These are phyloP conservation scores for Mycosphaerella sp. DNA, from an alignment of 2,329 filamentous ascomycete species.

Conservation along the genomic window DNA sequence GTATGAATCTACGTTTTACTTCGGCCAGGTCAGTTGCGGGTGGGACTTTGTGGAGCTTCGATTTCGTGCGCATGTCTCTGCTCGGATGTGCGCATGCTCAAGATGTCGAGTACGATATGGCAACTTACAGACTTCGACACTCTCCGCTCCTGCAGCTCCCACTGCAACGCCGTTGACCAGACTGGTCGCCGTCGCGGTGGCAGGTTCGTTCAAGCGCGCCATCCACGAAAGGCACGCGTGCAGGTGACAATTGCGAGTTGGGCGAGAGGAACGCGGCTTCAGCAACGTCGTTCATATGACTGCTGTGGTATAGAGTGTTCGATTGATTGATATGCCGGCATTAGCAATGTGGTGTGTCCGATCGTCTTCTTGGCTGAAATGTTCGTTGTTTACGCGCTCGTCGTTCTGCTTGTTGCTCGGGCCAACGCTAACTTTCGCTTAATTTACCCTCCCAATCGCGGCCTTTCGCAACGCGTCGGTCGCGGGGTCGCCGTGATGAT, in stretches of 20 bases:
- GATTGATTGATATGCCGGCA: neutral
- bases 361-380: neutral
- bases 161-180: slow-evolving; percentile 13
- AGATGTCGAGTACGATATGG: neutral
- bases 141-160: slow-evolving; percentile 44
- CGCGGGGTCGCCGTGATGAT: neutral
- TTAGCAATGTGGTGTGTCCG: neutral
- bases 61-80: slow-evolving; percentile 32
- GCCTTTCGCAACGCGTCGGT: neutral
- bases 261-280: neutral
- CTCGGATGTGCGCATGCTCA: slow-evolving; percentile 3
- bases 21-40: slow-evolving; percentile 29
- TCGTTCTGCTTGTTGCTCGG: neutral
- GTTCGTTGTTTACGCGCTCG: slow-evolving; percentile 2
- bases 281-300: neutral
- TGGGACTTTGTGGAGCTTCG: slow-evolving; percentile 15
- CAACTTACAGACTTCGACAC: slow-evolving; percentile 62
- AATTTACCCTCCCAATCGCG: neutral
- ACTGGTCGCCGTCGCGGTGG: slow-evolving; percentile 17
- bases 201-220: slow-evolving; percentile 72
- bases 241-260: neutral
- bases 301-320: neutral
- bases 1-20: slow-evolving; percentile 74
- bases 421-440: slow-evolving; percentile 3
- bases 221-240: slow-evolving; percentile 41